Conservation (phyloP, 179 eudicot species). For the Corrigiola litoralis region DNA sequence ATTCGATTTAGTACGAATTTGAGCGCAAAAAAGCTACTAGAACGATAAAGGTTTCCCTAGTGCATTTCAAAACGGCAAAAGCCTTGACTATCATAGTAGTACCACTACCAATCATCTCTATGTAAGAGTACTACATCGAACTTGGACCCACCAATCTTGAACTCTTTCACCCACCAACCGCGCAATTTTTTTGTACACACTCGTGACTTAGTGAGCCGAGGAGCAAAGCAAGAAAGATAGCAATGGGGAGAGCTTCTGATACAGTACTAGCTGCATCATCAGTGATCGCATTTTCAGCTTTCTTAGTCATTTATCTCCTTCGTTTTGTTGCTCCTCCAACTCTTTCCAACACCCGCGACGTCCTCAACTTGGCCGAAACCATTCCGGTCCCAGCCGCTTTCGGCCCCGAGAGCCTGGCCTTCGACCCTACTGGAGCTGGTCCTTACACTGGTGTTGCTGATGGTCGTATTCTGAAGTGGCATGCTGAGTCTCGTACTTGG, state of each 20-base stretch:
- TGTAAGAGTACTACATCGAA: too few species aligned
- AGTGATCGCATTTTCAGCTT: conserved; percentile 30
- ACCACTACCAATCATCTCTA: too few species aligned
- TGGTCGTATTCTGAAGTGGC: conserved; percentile 76
- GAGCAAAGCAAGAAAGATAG: background rate
- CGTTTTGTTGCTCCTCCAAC: conserved; percentile 25
- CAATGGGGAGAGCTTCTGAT: conserved; percentile 21
- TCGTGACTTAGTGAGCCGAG: too few species aligned
- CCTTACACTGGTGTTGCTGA: conserved; percentile 87
- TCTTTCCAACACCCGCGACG: conserved; percentile 35
- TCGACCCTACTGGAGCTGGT: conserved; percentile 61
- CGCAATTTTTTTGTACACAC: too few species aligned
- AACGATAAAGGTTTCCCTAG: too few species aligned
- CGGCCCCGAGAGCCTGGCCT: conserved; percentile 87
- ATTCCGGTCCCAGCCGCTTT: conserved; percentile 46
- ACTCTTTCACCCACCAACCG: too few species aligned
- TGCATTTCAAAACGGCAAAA: too few species aligned
- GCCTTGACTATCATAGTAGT: too few species aligned
- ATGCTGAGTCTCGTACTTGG: conserved; percentile 37
- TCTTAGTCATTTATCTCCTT: conserved; percentile 19
- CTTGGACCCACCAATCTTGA: too few species aligned
- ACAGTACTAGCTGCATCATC: conserved; percentile 35
- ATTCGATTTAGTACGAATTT: too few species aligned
- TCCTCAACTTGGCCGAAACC: conserved; percentile 38
- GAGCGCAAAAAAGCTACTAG: too few species aligned